These are phyloP conservation scores for Dendrostoma leiphaemia DNA, from an alignment of 2,329 filamentous ascomycete species.

Conservation along the genomic window DNA sequence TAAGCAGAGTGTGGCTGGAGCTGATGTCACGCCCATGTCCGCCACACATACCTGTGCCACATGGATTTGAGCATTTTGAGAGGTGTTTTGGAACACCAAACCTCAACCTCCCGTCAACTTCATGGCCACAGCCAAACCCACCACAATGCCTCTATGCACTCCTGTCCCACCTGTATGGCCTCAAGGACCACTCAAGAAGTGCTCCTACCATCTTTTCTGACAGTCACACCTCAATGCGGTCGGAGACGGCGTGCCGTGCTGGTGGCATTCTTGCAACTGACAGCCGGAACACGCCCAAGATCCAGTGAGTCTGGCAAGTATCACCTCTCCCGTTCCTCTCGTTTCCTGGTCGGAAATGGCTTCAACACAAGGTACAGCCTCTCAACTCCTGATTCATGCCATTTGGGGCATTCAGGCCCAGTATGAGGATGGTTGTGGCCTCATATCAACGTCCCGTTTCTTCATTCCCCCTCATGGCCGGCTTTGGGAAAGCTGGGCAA, in stretches of 20 bases:
- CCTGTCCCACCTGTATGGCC: conserved; percentile 11
- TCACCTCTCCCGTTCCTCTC: background rate
- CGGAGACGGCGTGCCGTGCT: conserved; percentile 2
- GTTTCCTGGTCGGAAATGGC: background rate
- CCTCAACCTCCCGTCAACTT: conserved; percentile 11
- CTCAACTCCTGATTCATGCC: background rate
- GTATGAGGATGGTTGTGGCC: background rate
- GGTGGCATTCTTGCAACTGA: conserved; percentile 6
- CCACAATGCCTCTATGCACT: conserved; percentile 9
- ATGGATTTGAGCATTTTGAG: background rate
- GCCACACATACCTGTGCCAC: background rate
- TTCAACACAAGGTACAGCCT: background rate
- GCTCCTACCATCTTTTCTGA: conserved; percentile 1
- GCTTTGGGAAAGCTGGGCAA: background rate
- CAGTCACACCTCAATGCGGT: conserved; percentile 4
- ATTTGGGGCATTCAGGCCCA: background rate
- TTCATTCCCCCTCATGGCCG: background rate
- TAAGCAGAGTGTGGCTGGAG: too few relatives aligned
- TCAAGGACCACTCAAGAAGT: conserved; percentile 9
- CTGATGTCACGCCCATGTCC: too few relatives aligned
- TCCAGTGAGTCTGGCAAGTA: conserved; percentile 13
- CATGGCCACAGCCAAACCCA: conserved; percentile 10
- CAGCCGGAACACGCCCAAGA: conserved; percentile 3
- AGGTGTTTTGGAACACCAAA: conserved; percentile 1
- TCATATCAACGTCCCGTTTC: background rate